phyloP scores from a whole-genome alignment of 2,329 filamentous ascomycete genomes.

The Calonectria naviculata region DNA sequence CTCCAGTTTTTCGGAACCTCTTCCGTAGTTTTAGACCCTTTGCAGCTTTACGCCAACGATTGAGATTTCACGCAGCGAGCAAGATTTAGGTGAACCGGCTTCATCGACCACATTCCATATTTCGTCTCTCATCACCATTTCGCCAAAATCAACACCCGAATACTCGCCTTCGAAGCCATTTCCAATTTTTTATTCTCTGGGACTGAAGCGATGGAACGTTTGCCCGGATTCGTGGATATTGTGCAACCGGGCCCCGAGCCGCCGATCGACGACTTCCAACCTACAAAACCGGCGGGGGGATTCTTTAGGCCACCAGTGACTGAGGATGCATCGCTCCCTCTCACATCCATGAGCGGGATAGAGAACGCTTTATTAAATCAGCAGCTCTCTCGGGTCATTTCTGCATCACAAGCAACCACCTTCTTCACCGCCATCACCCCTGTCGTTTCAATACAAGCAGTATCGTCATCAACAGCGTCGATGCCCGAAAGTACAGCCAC shows the following conservation, averaged over 20 bases:
- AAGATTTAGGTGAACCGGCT: background rate
- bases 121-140: too few relatives aligned
- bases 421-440: conserved; percentile 37
- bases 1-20: background rate
- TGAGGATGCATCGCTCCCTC: background rate
- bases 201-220: background rate
- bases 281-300: background rate
- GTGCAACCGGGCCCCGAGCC: background rate
- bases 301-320: background rate
- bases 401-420: conserved; percentile 34
- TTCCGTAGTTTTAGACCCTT: background rate
- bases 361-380: conserved; percentile 23
- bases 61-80: background rate
- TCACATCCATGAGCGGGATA: background rate
- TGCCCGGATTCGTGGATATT: background rate
- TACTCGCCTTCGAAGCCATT: too few relatives aligned
- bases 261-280: background rate
- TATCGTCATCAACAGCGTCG: conserved; percentile 4
- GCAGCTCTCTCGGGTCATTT: conserved; percentile 35
- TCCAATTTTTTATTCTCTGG: too few relatives aligned
- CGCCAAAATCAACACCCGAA: too few relatives aligned
- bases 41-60: background rate
- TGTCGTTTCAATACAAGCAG: conserved; percentile 11
- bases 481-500: conserved; percentile 22
- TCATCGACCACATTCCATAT: background rate